Base-by-base conservation (phyloP, 2,329 filamentous ascomycete genomes). In the Alternaria arborescens region DNA sequence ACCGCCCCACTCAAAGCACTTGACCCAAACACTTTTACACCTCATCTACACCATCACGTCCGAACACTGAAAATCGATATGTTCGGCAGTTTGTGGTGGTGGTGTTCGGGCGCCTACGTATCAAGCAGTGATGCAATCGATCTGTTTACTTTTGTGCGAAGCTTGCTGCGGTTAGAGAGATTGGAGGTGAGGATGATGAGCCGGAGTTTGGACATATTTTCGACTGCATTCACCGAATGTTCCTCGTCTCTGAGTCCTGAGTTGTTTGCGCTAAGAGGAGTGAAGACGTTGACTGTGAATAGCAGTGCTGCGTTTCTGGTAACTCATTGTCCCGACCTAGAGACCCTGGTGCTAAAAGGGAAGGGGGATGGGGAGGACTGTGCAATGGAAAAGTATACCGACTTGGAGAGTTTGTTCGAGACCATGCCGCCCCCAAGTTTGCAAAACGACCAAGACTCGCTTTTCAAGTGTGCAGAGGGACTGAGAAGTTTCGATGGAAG, bases 141-240 rank as follows among this genome's bases (percentile, higher is more conserved):
- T 11, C 40, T 69, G 0, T 67, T 69, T 38, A n/a, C 40, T 5
- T 58, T 53, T n/a, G 36, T 64, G 18, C 56, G 41, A 24, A 24
- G 12, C n/a, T 55, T 70, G 28, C 24, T 30, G 36, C 24, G 32
- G 1, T 18, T 70, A 8, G 60, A 38, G n/a, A 60, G 24, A 3
- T 22, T 70, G 12, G 61, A 68, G 11, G 50, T 70, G 10, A 62
- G 53, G 11, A 70, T 70, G 67, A 64, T 70, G 65, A 60, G 56
- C n/a, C 55, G 62, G 3, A 68, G 63, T 26, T n/a, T 68, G 8
- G 66, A 70, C 8, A 41, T 70, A 1, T 70, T 70, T 12, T 32
- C 30, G 4, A 43, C 55, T 34, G 64, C 65, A 1, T 65, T 69
- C 18, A 50, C 44, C 20, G 40, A 52, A 2, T 16, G 28, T 12